phyloP scores from a whole-genome alignment of 768 basidiomycete genomes.

The Leucocoprinus leucothites region DNA sequence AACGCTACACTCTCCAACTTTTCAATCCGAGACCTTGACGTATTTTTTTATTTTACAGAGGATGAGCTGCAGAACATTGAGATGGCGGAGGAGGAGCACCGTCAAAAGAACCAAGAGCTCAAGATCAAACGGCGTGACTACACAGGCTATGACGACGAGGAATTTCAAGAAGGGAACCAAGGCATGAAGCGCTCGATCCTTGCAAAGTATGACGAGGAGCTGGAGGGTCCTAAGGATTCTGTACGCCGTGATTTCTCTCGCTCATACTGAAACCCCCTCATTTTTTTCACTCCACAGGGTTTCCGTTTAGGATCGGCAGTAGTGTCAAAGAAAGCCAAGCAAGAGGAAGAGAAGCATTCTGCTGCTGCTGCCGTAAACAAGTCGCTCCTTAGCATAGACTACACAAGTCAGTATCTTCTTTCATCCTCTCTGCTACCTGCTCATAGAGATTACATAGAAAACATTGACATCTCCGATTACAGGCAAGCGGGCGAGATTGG shows the following conservation, averaged over 20 bases:
- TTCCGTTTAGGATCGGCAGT: constrained; percentile 79
- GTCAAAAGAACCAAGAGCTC: constrained; percentile 73
- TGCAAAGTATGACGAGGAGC: constrained; percentile 90
- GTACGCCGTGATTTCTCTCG: constrained; percentile 34
- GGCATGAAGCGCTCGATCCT: constrained; percentile 84
- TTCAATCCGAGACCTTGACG: constrained; percentile 5
- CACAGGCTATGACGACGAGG: constrained; percentile 95
- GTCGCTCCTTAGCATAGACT: constrained; percentile 81
- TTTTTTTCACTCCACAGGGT: constrained; percentile 43
- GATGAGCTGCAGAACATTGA: constrained; percentile 97
- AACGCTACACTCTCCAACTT: not conserved
- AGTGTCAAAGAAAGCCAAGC: constrained; percentile 34
- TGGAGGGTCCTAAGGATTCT: constrained; percentile 70
- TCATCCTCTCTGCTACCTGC: not conserved
- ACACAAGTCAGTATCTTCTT: constrained; percentile 63
- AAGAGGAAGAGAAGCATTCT: constrained; percentile 47
- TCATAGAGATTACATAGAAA: constrained; percentile 52
- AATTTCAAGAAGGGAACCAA: constrained; percentile 71
- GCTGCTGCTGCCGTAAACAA: constrained; percentile 69
- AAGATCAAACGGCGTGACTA: constrained; percentile 91
- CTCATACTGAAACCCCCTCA: not conserved
- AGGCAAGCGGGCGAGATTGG: constrained; percentile 87
- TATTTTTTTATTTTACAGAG: constrained; percentile 49
- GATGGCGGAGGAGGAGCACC: constrained; percentile 84
- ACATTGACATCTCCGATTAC: constrained; percentile 83